Percentiles rank a stretch among this genome's conserved stretches.
Evolutionary conservation across 2,329 filamentous ascomycete genomes (phyloP).

Genomic region (Colletotrichum camelliae): DNA sequence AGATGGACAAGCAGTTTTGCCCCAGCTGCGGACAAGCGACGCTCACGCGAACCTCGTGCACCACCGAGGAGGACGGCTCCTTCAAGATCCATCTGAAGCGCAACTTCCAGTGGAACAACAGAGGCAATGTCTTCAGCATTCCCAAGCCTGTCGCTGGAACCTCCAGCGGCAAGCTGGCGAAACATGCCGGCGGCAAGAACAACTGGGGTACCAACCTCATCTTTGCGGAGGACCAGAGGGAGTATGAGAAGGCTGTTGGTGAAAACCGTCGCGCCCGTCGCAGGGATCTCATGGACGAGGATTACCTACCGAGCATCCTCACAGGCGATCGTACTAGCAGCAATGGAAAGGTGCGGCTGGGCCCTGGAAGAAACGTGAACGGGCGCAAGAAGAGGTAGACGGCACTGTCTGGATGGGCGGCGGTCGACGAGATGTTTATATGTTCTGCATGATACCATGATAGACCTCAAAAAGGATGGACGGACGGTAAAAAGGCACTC

Average conservation of each 20-base stretch:
- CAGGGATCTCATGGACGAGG: slow-evolving; percentile 91
- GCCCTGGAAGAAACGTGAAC: slow-evolving; percentile 87
- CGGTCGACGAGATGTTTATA: slow-evolving; percentile 1
- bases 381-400: neutral
- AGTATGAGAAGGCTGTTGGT: slow-evolving; percentile 72
- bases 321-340: slow-evolving; percentile 74
- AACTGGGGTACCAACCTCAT: slow-evolving; percentile 89
- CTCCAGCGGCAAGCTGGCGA: slow-evolving; percentile 76
- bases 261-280: slow-evolving; percentile 71
- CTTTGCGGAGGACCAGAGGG: slow-evolving; percentile 94
- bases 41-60: slow-evolving; percentile 83
- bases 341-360: slow-evolving; percentile 76
- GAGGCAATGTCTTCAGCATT: slow-evolving; percentile 90
- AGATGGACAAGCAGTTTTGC: slow-evolving; percentile 92
- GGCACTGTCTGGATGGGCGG: neutral
- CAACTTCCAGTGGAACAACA: slow-evolving; percentile 96
- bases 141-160: slow-evolving; percentile 87
- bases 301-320: slow-evolving; percentile 85
- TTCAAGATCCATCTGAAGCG: slow-evolving; percentile 89
- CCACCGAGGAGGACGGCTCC: slow-evolving; percentile 78
- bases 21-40: slow-evolving; percentile 88
- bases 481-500: neutral
- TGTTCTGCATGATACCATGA: slow-evolving; percentile 25
- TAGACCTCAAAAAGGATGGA: slow-evolving; percentile 2
- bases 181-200: slow-evolving; percentile 72